Evolutionary conservation across 176 grass and related monocot species (phyloP).

Genomic region (Avena insularis): DNA sequence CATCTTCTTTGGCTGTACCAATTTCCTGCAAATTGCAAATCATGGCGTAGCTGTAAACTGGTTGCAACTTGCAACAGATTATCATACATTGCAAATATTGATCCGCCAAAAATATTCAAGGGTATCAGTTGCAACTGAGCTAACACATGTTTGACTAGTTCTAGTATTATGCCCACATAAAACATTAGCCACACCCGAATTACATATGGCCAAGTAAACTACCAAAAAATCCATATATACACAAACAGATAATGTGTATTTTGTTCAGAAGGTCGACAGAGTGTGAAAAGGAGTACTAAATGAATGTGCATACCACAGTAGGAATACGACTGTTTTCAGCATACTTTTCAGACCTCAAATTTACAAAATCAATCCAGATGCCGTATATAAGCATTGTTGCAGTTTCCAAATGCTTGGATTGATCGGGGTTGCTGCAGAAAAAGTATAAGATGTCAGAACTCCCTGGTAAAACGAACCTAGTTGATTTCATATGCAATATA

Average conservation of each 20-base stretch:
- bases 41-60: background rate
- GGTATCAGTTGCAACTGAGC: background rate
- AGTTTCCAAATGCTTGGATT: conserved; percentile 98
- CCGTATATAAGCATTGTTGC: conserved; percentile 82
- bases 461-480: background rate
- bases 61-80: conserved; percentile 21
- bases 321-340: conserved; percentile 96
- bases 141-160: conserved; percentile 6
- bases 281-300: conserved; percentile 21
- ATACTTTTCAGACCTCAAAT: conserved; percentile 93
- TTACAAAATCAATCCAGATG: conserved; percentile 97
- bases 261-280: background rate
- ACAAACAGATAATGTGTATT: conserved; percentile 31
- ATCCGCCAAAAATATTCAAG: conserved; percentile 13
- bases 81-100: conserved; percentile 29
- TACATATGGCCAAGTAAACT: background rate
- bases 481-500: conserved; percentile 14
- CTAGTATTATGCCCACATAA: background rate
- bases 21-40: conserved; percentile 67
- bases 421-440: conserved; percentile 90
- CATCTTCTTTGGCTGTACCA: conserved; percentile 93
- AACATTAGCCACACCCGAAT: background rate
- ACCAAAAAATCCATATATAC: background rate
- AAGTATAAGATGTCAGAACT: conserved; percentile 24
- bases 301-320: conserved; percentile 67